Evolutionary conservation across 108 stramenopile species (phyloP), one percentile per base, ranked within the genome.

Genomic region (Cafeteria roenbergensis): DNA sequence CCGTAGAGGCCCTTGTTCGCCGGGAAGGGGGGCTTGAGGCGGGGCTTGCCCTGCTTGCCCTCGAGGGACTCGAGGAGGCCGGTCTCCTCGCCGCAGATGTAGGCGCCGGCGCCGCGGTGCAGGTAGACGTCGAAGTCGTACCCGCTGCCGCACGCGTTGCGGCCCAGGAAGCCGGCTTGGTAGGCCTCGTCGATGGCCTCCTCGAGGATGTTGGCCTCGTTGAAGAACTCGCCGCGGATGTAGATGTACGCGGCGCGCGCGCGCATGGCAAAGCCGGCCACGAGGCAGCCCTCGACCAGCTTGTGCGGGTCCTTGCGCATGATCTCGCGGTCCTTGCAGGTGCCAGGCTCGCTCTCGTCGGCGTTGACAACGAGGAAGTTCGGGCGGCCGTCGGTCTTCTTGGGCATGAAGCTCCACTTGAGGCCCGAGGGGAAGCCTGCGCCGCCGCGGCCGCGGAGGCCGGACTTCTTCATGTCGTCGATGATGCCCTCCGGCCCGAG

Each of bases 401-500:
- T 99, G 78, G 98, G 98, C 98, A 99, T 99, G 77, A 99, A 99
- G 60, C 84, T 86, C 98, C 98, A 99, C 88, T 99, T 99, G 36
- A 99, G 85, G 24, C 98, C 98, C 0, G 90, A 91, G 21, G 98
- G 98, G 56, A 76, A 76, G 0, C 95, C 95, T 25, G 94, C 95
- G 12, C 97, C 98, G 12, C 98, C 98, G 8, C 98, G 88, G 57
- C 98, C 98, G 36, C 98, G 88, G 6, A 99, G 80, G 26, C 98
- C 98, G 1, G 88, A 89, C 58, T 95, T 89, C 82, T 99, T 99
- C 70, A 97, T 95, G 75, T 99, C 98, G 69, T 96, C 88, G 27
- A 97, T 94, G 71, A 99, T 97, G 92, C 93, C 94, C 77, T 99
- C 98, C 36, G 98, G 98, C 51, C 98, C 98, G 93, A 91, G 88